Base-by-base conservation (phyloP, 108 stramenopile genomes). In the Aureococcus anophagefferens region DNA sequence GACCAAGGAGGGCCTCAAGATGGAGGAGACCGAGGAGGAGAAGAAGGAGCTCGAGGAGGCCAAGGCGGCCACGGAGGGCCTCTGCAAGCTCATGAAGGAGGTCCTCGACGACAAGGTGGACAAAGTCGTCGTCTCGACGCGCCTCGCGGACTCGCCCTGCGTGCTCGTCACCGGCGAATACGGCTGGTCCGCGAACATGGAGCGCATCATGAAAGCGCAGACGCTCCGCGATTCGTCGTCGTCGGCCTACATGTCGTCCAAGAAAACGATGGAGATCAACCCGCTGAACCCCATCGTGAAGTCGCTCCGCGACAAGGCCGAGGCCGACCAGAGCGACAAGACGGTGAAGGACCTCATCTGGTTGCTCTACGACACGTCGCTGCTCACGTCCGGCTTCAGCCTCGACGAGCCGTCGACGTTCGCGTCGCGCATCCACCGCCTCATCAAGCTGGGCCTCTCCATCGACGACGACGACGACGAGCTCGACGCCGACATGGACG, bases 231-330 rank as follows among this genome's bases (percentile, higher is more conserved):
- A 99, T 85, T 85, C 93, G 30, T 87, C 93, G 74, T 94, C 96
- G 72, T 91, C 91, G 40, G 88, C 94, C 34, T 98, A 98, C 94
- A 99, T 99, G 99, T 84, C 87, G 64, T 94, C 94, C 70, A 97
- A 96, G 94, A 99, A 99, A 93, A 98, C 97, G 69, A 92, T 99
- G 93, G 99, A 99, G 85, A 88, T 99, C 91, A 99, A 99, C 91
- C 99, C 97, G 28, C 85, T 77, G 75, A 97, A 98, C 93, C 90
- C 96, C 68, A 99, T 99, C 85, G 92, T 99, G 77, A 81, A 75
- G 67, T 93, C 97, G 30, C 93, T 99, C 68, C 90, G 96, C 70
- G 94, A 96, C 65, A 99, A 99, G 90, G 96, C 96, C 35, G 92
- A 93, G 64, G 97, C 96, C 37, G 97, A 99, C 72, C 94, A 96